phyloP scores from a whole-genome alignment of 2,329 filamentous ascomycete genomes.

The Chaetomium strumarium region DNA sequence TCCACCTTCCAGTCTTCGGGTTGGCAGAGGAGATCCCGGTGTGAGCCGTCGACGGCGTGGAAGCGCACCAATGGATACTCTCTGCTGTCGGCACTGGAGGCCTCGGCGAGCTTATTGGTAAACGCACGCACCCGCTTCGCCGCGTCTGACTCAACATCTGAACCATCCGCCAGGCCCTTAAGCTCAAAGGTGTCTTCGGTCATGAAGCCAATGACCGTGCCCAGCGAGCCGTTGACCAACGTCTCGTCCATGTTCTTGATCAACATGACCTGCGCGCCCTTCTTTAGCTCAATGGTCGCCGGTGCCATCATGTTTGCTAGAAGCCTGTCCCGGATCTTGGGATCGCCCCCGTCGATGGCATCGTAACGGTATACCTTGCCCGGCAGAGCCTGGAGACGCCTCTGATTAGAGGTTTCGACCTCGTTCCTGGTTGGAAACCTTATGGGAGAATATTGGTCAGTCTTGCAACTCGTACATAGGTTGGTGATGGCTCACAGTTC shows the following conservation, averaged over 20 bases:
- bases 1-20: conserved; percentile 96
- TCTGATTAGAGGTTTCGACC: conserved; percentile 79
- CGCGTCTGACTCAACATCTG: conserved; percentile 35
- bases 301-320: conserved; percentile 92
- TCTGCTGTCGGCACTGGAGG: conserved; percentile 46
- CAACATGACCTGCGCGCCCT: conserved; percentile 96
- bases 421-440: conserved; percentile 82
- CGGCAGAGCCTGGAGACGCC: conserved; percentile 64
- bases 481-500: conserved; percentile 55
- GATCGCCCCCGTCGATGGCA: conserved; percentile 72
- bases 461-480: not conserved
- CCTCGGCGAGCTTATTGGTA: conserved; percentile 27
- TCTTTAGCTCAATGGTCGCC: conserved; percentile 70
- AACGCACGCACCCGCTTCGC: conserved; percentile 25
- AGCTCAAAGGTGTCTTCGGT: conserved; percentile 37
- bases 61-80: conserved; percentile 85
- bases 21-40: conserved; percentile 71
- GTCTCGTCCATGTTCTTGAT: conserved; percentile 97
- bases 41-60: conserved; percentile 68
- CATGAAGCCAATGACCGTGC: conserved; percentile 78
- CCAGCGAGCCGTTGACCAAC: conserved; percentile 89
- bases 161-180: conserved; percentile 31
- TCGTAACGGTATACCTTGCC: conserved; percentile 64
- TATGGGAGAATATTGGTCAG: conserved; percentile 24
- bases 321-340: conserved; percentile 65